Percentiles rank a stretch among this genome's conserved stretches.
Evolutionary conservation across 2,329 filamentous ascomycete species (phyloP).

Genomic region (Epichloe coenophiala): DNA sequence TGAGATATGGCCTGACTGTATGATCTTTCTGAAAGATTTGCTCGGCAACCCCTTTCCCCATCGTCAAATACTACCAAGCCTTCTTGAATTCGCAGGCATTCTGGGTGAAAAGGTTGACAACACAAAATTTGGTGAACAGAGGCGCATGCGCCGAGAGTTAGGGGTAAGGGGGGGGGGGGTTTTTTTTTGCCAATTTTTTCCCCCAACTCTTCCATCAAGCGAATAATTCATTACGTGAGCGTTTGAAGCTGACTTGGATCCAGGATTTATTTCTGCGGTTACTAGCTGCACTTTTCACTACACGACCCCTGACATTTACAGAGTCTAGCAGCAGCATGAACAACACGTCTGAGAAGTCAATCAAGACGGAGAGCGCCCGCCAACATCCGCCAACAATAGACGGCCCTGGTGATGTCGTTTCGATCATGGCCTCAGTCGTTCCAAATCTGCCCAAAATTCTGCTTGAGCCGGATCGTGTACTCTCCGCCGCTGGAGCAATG

Average conservation of each 20-base stretch:
- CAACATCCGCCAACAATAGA: conserved; percentile 9
- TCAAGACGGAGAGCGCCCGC: conserved; percentile 21
- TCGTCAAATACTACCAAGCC: conserved; percentile 70
- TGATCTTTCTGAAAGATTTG: conserved; percentile 78
- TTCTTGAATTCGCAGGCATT: conserved; percentile 81
- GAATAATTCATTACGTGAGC: too few relatives aligned
- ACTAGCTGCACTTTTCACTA: conserved; percentile 87
- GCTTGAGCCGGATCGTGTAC: conserved; percentile 72
- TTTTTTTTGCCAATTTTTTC: too few relatives aligned
- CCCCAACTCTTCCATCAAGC: too few relatives aligned
- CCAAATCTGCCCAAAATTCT: conserved; percentile 72
- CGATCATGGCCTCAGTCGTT: conserved; percentile 65
- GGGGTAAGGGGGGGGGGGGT: too few relatives aligned
- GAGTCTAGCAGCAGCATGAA: conserved; percentile 31
- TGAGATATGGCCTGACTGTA: conserved; percentile 94
- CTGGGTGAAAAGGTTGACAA: conserved; percentile 94
- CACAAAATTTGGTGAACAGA: conserved; percentile 90
- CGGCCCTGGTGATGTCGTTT: conserved; percentile 61
- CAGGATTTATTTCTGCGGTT: conserved; percentile 82
- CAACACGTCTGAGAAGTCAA: conserved; percentile 23
- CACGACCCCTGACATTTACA: conserved; percentile 61
- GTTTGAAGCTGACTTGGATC: conserved; percentile 10
- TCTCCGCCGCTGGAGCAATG: conserved; percentile 64
- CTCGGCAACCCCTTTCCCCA: conserved; percentile 91
- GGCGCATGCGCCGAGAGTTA: conserved; percentile 79